Conservation (phyloP, 768 basidiomycete genomes). For the Hygrophorus pudorinus region DNA sequence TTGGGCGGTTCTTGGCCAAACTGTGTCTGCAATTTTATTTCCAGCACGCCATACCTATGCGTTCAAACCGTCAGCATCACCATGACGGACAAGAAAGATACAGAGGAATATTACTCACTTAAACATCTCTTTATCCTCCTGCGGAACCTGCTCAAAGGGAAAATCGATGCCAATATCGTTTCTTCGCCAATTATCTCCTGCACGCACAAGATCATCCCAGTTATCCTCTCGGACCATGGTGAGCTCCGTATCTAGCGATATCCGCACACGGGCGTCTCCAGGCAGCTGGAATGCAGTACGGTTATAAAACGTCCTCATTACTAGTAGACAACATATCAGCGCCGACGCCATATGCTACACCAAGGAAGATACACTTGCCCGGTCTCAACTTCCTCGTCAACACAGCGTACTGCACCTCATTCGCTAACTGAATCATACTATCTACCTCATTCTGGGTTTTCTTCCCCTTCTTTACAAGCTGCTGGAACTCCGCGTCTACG, state of each 20-base stretch:
- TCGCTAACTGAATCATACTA: slow-evolving; percentile 91
- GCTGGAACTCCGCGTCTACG: slow-evolving; percentile 89
- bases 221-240: slow-evolving; percentile 94
- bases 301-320: slow-evolving; percentile 97
- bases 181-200: slow-evolving; percentile 87
- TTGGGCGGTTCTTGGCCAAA: slow-evolving; percentile 90
- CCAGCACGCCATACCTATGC: slow-evolving; percentile 77
- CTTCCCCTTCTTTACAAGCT: slow-evolving; percentile 79
- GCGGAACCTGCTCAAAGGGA: slow-evolving; percentile 69
- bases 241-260: slow-evolving; percentile 95
- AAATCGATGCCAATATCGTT: slow-evolving; percentile 89
- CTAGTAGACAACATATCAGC: slow-evolving; percentile 27
- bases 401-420: slow-evolving; percentile 89
- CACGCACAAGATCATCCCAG: slow-evolving; percentile 77
- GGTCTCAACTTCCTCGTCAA: slow-evolving; percentile 74
- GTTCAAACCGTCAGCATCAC: slow-evolving; percentile 1
- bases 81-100: not conserved
- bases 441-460: slow-evolving; percentile 90
- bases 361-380: slow-evolving; percentile 42
- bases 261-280: slow-evolving; percentile 96
- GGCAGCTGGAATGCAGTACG: slow-evolving; percentile 98
- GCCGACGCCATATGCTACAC: not conserved
- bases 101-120: slow-evolving; percentile 38
- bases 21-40: slow-evolving; percentile 97
- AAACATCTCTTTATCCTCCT: slow-evolving; percentile 87